These are phyloP conservation scores for Collybia sp. DNA, from an alignment of 768 basidiomycete species.

Conservation along the genomic window DNA sequence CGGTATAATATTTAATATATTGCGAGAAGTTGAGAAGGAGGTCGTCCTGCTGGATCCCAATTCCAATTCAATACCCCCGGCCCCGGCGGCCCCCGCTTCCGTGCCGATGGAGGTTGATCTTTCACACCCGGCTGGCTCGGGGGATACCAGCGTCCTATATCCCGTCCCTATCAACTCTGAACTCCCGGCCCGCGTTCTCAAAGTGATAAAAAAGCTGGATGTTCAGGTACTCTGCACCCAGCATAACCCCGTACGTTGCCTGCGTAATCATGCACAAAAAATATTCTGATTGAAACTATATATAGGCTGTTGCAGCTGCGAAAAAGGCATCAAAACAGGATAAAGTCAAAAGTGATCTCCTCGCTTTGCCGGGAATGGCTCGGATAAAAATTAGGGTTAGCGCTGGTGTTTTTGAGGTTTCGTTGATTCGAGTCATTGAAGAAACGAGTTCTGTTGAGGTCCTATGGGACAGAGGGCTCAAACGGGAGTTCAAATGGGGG, in stretches of 20 bases:
- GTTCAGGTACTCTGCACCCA: conserved; percentile 78
- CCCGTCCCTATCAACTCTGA: no score
- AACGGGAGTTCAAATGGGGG: conserved; percentile 80
- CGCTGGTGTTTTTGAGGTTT: conserved; percentile 84
- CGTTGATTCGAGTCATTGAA: conserved; percentile 65
- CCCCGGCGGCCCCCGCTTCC: not conserved
- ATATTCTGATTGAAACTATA: conserved; percentile 20
- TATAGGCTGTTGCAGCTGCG: conserved; percentile 66
- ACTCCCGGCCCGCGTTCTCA: conserved; percentile 37
- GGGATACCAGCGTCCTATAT: not conserved
- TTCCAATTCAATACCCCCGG: conserved; percentile 7
- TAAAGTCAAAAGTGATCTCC: conserved; percentile 64
- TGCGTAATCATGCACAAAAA: not conserved
- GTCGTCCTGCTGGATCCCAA: conserved; percentile 57
- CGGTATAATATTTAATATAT: conserved; percentile 54
- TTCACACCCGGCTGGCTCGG: conserved; percentile 4
- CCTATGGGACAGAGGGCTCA: conserved; percentile 70
- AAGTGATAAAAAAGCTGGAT: conserved; percentile 68
- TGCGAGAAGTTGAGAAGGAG: conserved; percentile 78
- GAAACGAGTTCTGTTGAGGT: conserved; percentile 73
- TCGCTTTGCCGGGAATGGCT: conserved; percentile 64
- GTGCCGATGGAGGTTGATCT: conserved; percentile 29
- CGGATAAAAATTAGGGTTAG: conserved; percentile 83
- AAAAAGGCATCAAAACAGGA: conserved; percentile 75
- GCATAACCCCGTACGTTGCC: conserved; percentile 80